Base-by-base conservation (phyloP, 352 stramenopile genomes). In the Blastocystis sp. region DNA sequence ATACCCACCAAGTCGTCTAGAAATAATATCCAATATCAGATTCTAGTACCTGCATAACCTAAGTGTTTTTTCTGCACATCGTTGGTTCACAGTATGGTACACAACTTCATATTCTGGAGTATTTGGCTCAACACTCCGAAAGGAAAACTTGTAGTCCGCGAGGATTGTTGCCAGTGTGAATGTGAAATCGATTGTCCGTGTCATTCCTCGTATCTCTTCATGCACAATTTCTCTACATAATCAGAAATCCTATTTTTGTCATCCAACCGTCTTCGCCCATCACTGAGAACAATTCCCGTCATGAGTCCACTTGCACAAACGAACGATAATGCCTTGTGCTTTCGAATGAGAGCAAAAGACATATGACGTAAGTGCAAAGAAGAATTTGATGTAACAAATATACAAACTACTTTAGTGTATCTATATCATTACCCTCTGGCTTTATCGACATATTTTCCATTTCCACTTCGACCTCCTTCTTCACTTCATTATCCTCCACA, bases 81-180 rank as follows among this genome's bases (percentile, higher is more conserved):
- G 77, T 27, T 66, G 6, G 39, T 87, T 87, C 2, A 63, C 51
- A 19, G 29, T 63, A 42, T 87, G 77, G 32, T 87, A 74, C 42
- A 87, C 59, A 16, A 21, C 19, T 42, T 74, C 65, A 42, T 87
- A 87, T 54, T 74, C 77, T 14, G n/a, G 11, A 19, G 77, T 75
- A 27, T 42, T 24, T 37, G 19, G 14, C 27, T 74, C 24, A 16
- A 87, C 59, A 6, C 43, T 78, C 3, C 56, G 35, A 51, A 87
- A 87, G 16, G 77, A 87, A 16, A 37, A 78, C 24, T 87, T 87
- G 56, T 87, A 87, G 37, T 87, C 77, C 16, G 46, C 12, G 1
- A 87, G 29, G 19, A 87, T 56, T 14, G 46, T 63, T 12, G 49
- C 71, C n/a, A 83, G n/a, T 6, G 71, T 66, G 14, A 51, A 63